These are phyloP conservation scores for Paxillus rubicundulus DNA, from an alignment of 768 basidiomycete species.

Conservation along the genomic window DNA sequence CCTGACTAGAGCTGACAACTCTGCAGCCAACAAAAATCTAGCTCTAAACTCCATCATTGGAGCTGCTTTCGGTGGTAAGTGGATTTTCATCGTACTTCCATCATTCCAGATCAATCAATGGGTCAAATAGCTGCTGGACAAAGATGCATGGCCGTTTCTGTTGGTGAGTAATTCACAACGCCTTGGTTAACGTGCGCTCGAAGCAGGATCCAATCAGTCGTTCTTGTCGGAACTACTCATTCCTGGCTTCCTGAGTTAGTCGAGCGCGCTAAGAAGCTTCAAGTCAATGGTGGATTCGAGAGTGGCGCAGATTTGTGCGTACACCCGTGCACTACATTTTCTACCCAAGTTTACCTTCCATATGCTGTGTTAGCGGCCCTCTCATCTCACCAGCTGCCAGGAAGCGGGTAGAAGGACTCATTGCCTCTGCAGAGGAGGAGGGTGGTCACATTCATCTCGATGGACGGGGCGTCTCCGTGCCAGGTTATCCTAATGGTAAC, in stretches of 20 bases:
- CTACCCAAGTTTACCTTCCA: neutral
- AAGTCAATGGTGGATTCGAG: constrained; percentile 91
- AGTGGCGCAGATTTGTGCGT: constrained; percentile 73
- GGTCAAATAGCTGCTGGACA: constrained; percentile 79
- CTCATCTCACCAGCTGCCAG: constrained; percentile 84
- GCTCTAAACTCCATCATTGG: constrained; percentile 90
- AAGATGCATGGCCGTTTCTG: constrained; percentile 95
- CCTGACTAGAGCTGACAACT: neutral
- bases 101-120: constrained; percentile 15
- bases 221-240: constrained; percentile 78
- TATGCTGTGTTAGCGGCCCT: constrained; percentile 51
- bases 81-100: constrained; percentile 14
- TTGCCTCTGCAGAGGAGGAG: constrained; percentile 70
- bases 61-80: constrained; percentile 85
- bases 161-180: constrained; percentile 49
- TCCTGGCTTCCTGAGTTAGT: constrained; percentile 86
- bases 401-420: constrained; percentile 68
- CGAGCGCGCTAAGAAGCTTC: constrained; percentile 74
- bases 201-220: constrained; percentile 35
- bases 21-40: constrained; percentile 83
- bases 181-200: neutral
- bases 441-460: constrained; percentile 88
- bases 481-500: constrained; percentile 82
- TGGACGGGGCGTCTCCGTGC: constrained; percentile 68
- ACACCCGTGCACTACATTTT: neutral